phyloP scores from a whole-genome alignment of 1,139 yeast genomes.

The Chernovozyma sophiae-reginae region DNA sequence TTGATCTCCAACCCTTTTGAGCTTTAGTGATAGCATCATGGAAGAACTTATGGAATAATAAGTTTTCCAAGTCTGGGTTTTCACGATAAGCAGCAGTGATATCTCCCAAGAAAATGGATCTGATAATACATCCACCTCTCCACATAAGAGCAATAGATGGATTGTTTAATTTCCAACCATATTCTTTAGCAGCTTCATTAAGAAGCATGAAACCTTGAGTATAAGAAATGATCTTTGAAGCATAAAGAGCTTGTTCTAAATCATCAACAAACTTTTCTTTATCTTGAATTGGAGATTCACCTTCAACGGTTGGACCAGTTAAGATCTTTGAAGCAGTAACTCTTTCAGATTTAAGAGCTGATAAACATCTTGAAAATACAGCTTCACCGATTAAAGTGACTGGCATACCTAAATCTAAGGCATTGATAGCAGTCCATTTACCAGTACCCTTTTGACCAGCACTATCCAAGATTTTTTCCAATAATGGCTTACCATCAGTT shows the following conservation, averaged over 20 bases:
- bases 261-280: conserved; percentile 83
- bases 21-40: conserved; percentile 87
- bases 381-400: conserved; percentile 99
- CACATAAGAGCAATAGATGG: conserved; percentile 99
- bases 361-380: conserved; percentile 92
- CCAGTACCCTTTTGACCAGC: conserved; percentile 99
- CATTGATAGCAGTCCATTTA: conserved; percentile 99
- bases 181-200: conserved; percentile 96
- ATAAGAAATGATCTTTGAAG: conserved; percentile 96
- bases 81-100: conserved; percentile 95
- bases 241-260: conserved; percentile 97
- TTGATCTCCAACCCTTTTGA: conserved; percentile 92
- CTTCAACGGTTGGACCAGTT: conserved; percentile 66
- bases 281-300: conserved; percentile 59
- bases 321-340: conserved; percentile 73
- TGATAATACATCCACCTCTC: conserved; percentile 99
- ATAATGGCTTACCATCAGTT: conserved; percentile 84
- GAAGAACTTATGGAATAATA: conserved; percentile 95
- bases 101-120: conserved; percentile 97
- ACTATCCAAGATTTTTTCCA: conserved; percentile 92
- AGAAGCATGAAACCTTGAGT: conserved; percentile 99
- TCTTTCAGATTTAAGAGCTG: conserved; percentile 91
- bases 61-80: conserved; percentile 89
- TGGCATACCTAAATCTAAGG: conserved; percentile 97
- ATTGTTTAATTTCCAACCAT: conserved; percentile 95